Base-by-base conservation (phyloP, 78 protist species). In the Paulinella micropora region DNA sequence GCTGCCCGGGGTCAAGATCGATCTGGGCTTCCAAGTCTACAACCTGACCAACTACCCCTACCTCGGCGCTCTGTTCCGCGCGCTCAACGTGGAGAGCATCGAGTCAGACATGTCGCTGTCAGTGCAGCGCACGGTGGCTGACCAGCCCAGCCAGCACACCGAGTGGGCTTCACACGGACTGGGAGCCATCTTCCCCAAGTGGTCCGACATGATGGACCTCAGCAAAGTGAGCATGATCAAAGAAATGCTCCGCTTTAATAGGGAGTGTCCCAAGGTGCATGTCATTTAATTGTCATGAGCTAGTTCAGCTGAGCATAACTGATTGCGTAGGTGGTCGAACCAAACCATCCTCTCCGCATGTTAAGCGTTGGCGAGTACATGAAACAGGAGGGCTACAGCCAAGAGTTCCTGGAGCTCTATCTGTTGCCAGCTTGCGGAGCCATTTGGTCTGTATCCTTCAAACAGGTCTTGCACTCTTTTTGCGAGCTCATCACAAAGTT, bases 21-120 rank as follows among this genome's bases (percentile, higher is more conserved):
- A 88, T 79, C 41, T 88, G 1, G 90, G 90, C 77, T 88, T 88
- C 79, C 90, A 88, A 40, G 90, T 88, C 34, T 88, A 40, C 90
- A 88, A 88, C 79, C 37, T 39, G 36, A 23, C 82, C 28, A 88
- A 39, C 86, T 88, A 88, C 37, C 86, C 86, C 29, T 87, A 40
- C 77, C 84, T 88, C 32, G 37, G 31, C 39, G 34, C 38, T 4
- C 36, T 88, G 64, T 83, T 88, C 64, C 64, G 40, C 32, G 39
- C 15, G 40, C 87, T 79, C 32, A 77, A 79, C 34, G 51, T 88
- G 1, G 86, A 79, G 36, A 79, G 64, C 26, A 79, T n/a, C 34
- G 35, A 39, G 87, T 37, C 73, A 26, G 90, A 88, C 90, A 88
- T 88, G 90, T n/a, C 39, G 51, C 40, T 88, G 36, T 0, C 90